These are phyloP conservation scores for Elsinoe ampelina DNA, from an alignment of 2,329 filamentous ascomycete genomes.

Conservation along the genomic window DNA sequence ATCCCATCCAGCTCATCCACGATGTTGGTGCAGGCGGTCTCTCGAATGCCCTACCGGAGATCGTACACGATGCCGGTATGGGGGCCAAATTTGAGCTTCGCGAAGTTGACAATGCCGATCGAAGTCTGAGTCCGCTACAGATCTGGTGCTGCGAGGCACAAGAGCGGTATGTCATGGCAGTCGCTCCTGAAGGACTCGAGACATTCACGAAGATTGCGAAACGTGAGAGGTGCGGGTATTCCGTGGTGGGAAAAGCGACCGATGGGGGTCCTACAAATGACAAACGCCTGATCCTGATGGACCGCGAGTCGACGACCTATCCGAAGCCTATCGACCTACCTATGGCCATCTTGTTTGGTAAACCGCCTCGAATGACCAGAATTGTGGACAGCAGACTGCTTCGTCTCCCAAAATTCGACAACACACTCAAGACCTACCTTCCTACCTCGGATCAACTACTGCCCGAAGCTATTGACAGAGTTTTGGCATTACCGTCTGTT, in stretches of 20 bases:
- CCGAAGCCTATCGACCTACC: slow-evolving; percentile 79
- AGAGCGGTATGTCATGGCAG: slow-evolving; percentile 86
- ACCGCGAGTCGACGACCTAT: slow-evolving; percentile 65
- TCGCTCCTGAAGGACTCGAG: slow-evolving; percentile 72
- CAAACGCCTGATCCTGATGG: slow-evolving; percentile 67
- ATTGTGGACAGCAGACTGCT: slow-evolving; percentile 62
- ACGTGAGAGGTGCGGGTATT: slow-evolving; percentile 85
- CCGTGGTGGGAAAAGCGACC: slow-evolving; percentile 72
- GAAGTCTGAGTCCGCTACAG: slow-evolving; percentile 86
- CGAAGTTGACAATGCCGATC: slow-evolving; percentile 82
- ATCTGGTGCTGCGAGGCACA: slow-evolving; percentile 98
- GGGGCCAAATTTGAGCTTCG: slow-evolving; percentile 91
- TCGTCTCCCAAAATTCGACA: slow-evolving; percentile 63
- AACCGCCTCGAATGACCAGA: slow-evolving; percentile 70
- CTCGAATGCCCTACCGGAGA: slow-evolving; percentile 74
- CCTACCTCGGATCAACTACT: slow-evolving; percentile 31
- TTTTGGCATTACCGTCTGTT: slow-evolving; percentile 77
- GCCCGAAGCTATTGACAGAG: slow-evolving; percentile 64
- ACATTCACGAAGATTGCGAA: slow-evolving; percentile 58
- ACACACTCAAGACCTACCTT: slow-evolving; percentile 58
- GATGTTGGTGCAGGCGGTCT: slow-evolving; percentile 91
- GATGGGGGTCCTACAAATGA: slow-evolving; percentile 52
- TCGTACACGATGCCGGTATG: slow-evolving; percentile 84
- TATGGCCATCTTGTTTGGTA: slow-evolving; percentile 81
- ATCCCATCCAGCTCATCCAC: slow-evolving; percentile 93